Conservation (phyloP, 1,284 basidiomycete genomes). For the Boletus subluridellus region DNA sequence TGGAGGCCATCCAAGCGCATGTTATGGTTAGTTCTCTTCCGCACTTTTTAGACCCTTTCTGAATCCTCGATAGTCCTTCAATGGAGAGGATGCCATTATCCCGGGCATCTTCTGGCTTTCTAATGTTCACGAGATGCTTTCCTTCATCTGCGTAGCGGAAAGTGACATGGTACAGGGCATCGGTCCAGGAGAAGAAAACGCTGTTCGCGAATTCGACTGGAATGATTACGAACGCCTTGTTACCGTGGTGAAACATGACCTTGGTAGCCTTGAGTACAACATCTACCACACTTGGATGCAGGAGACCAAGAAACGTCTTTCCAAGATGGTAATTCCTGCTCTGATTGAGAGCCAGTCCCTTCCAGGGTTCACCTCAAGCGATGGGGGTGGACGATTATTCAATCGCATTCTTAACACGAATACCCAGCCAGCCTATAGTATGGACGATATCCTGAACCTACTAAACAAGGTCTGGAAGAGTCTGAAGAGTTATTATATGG, state of each 20-base stretch:
- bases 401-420: slow-evolving; percentile 87
- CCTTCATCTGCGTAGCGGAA: slow-evolving; percentile 98
- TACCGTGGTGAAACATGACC: slow-evolving; percentile 96
- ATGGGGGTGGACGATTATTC: slow-evolving; percentile 90
- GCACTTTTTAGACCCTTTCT: slow-evolving; percentile 4
- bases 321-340: slow-evolving; percentile 99
- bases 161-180: slow-evolving; percentile 98
- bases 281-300: slow-evolving; percentile 99
- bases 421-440: slow-evolving; percentile 86
- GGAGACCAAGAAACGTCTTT: slow-evolving; percentile 94
- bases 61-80: slow-evolving; percentile 62
- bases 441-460: slow-evolving; percentile 98
- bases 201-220: slow-evolving; percentile 93
- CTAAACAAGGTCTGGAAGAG: slow-evolving; percentile 99
- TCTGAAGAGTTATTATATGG: slow-evolving; percentile 98
- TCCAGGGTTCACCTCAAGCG: slow-evolving; percentile 96
- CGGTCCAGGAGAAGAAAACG: slow-evolving; percentile 90
- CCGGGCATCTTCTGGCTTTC: slow-evolving; percentile 99
- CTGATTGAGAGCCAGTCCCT: slow-evolving; percentile 96
- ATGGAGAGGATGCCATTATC: slow-evolving; percentile 90
- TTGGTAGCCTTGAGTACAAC: slow-evolving; percentile 98
- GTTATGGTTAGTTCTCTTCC: slow-evolving; percentile 80
- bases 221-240: slow-evolving; percentile 95
- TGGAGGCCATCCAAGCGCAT: slow-evolving; percentile 97
- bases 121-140: slow-evolving; percentile 99